Conservation (phyloP, 495 filamentous ascomycete genomes). For the Astrothelium macrocarpum region DNA sequence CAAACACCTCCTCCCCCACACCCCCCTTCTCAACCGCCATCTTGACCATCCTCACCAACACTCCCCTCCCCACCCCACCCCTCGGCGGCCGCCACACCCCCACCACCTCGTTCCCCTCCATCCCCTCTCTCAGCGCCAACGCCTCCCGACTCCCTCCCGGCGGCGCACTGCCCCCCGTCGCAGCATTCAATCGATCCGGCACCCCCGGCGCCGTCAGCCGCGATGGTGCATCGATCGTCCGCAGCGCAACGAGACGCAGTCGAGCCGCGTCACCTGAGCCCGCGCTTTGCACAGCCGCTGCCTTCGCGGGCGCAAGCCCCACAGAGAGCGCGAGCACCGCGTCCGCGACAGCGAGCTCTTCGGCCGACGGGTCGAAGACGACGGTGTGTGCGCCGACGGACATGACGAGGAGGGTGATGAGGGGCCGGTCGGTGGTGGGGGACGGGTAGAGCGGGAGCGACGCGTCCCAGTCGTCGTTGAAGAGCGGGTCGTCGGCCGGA, state of each 20-base stretch:
- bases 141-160: slow-evolving; percentile 34
- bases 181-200: slow-evolving; percentile 57
- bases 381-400: slow-evolving; percentile 76
- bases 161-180: slow-evolving; percentile 41
- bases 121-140: slow-evolving; percentile 41
- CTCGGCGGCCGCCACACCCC: slow-evolving; percentile 72
- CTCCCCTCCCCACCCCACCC: slow-evolving; percentile 61
- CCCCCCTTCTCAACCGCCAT: slow-evolving; percentile 45
- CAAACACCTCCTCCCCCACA: slow-evolving; percentile 74
- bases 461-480: slow-evolving; percentile 95
- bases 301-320: slow-evolving; percentile 14
- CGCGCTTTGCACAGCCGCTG: slow-evolving; percentile 9
- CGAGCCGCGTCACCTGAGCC: slow-evolving; percentile 22
- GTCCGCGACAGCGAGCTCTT: slow-evolving; percentile 89
- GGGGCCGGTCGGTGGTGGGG: slow-evolving; percentile 42
- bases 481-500: slow-evolving; percentile 87
- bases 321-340: slow-evolving; percentile 56
- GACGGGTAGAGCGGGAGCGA: slow-evolving; percentile 66
- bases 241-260: slow-evolving; percentile 49
- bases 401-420: slow-evolving; percentile 82
- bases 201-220: slow-evolving; percentile 61
- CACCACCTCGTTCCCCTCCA: slow-evolving; percentile 47
- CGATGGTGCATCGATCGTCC: slow-evolving; percentile 61
- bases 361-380: slow-evolving; percentile 83
- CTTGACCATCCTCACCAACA: slow-evolving; percentile 53